Evolutionary conservation across 164 flowering plant genomes (phyloP).

Genomic region (Dillenia suffruticosa): DNA sequence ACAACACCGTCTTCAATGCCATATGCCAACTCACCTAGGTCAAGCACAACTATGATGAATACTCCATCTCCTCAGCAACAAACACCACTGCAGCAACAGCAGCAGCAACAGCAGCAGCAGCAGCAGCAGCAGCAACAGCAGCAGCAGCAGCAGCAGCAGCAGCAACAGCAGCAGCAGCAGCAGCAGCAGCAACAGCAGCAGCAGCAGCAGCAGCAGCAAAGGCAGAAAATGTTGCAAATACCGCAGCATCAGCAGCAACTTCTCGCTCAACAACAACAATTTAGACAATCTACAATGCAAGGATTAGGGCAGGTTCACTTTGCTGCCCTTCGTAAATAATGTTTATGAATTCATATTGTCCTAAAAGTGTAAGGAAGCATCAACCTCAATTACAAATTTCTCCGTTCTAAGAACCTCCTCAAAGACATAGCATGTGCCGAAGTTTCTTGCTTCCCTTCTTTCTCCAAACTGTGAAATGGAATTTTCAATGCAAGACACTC

Average conservation of each 20-base stretch:
- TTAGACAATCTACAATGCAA: conserved; percentile 64
- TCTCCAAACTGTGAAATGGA: too few species aligned
- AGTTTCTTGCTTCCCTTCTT: too few species aligned
- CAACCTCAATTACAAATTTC: too few species aligned
- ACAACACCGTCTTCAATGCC: conserved; percentile 76
- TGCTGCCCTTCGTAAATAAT: too few species aligned
- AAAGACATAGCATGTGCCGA: too few species aligned
- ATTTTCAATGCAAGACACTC: too few species aligned
- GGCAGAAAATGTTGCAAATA: conserved; percentile 64
- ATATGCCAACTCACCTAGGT: conserved; percentile 94
- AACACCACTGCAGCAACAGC: conserved; percentile 39
- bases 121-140: conserved; percentile 56
- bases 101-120: conserved; percentile 53
- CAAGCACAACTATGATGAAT: conserved; percentile 75
- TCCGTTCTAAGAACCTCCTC: too few species aligned
- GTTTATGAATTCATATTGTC: too few species aligned
- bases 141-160: conserved; percentile 54
- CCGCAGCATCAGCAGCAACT: conserved; percentile 81
- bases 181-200: conserved; percentile 49
- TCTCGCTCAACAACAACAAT: conserved; percentile 85
- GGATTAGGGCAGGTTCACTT: conserved; percentile 66
- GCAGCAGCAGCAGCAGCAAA: conserved; percentile 51
- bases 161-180: conserved; percentile 56
- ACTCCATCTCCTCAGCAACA: conserved; percentile 96
- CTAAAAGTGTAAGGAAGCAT: too few species aligned